Conservation (phyloP, 2,329 filamentous ascomycete genomes). For the Ophiostoma sp. region DNA sequence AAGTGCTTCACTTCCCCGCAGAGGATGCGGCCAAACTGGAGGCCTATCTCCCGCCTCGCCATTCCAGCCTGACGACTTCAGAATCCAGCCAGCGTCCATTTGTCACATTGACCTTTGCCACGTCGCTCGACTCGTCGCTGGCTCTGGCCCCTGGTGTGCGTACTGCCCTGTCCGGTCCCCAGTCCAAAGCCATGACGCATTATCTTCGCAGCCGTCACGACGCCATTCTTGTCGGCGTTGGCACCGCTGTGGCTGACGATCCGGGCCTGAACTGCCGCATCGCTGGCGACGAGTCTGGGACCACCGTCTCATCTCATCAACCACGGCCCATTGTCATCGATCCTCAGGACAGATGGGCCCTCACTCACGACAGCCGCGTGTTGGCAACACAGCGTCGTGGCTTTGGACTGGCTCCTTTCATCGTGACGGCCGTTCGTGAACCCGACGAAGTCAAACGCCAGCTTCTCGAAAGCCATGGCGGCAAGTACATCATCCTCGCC, state of each 20-base stretch:
- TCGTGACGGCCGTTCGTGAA: constrained; percentile 57
- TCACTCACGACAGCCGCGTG: constrained; percentile 62
- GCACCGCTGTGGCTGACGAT: constrained; percentile 81
- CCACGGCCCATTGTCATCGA: constrained; percentile 83
- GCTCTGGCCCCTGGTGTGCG: constrained; percentile 76
- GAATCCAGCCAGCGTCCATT: constrained; percentile 42
- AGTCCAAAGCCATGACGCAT: constrained; percentile 91
- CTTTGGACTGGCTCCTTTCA: constrained; percentile 70
- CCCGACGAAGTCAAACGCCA: constrained; percentile 46
- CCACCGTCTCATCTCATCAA: constrained; percentile 49
- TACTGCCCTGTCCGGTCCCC: constrained; percentile 77
- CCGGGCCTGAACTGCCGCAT: constrained; percentile 83
- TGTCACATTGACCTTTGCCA: constrained; percentile 86
- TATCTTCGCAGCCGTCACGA: constrained; percentile 79
- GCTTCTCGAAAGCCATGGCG: constrained; percentile 52
- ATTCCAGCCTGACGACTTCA: background rate
- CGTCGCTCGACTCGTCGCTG: constrained; percentile 80
- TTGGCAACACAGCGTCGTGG: constrained; percentile 64
- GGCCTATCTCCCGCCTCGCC: constrained; percentile 31
- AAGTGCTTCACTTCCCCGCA: constrained; percentile 31
- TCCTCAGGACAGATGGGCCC: constrained; percentile 71
- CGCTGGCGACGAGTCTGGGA: constrained; percentile 45
- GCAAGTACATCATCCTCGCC: constrained; percentile 50
- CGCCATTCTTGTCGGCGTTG: constrained; percentile 81
- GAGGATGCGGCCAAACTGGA: constrained; percentile 32